These are phyloP conservation scores for Avena insularis DNA, from an alignment of 176 grass and related monocot genomes.

Conservation along the genomic window DNA sequence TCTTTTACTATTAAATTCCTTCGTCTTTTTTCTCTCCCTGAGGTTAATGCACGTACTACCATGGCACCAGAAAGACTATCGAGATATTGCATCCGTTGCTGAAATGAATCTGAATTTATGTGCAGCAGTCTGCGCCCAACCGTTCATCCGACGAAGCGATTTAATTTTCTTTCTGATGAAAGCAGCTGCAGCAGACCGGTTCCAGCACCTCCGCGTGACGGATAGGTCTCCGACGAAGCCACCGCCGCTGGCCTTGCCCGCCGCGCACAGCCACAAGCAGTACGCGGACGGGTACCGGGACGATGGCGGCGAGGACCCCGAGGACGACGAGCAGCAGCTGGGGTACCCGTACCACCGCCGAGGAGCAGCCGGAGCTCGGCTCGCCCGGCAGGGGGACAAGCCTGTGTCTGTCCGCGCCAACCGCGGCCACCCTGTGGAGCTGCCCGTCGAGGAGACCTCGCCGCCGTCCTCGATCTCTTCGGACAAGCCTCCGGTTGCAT, in stretches of 20 bases:
- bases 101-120: constrained; percentile 39
- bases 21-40: not conserved
- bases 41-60: not conserved
- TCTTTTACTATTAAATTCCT: not conserved
- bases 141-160: not conserved
- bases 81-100: not conserved
- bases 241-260: constrained; percentile 31
- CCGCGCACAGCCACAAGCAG: constrained; percentile 54
- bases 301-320: constrained; percentile 49
- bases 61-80: not conserved
- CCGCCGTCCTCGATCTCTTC: constrained; percentile 68
- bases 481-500: constrained; percentile 31
- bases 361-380: not conserved
- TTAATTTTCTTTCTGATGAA: not conserved
- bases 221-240: constrained; percentile 64
- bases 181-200: constrained; percentile 53
- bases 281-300: constrained; percentile 61
- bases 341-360: constrained; percentile 50
- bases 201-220: constrained; percentile 55
- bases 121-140: not conserved
- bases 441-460: constrained; percentile 77
- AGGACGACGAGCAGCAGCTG: constrained; percentile 67
- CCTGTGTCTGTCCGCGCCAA: constrained; percentile 44
- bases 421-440: constrained; percentile 70
- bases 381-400: constrained; percentile 42